phyloP scores from a whole-genome alignment of 306 rosid genomes.

The Rubus parviflorus region DNA sequence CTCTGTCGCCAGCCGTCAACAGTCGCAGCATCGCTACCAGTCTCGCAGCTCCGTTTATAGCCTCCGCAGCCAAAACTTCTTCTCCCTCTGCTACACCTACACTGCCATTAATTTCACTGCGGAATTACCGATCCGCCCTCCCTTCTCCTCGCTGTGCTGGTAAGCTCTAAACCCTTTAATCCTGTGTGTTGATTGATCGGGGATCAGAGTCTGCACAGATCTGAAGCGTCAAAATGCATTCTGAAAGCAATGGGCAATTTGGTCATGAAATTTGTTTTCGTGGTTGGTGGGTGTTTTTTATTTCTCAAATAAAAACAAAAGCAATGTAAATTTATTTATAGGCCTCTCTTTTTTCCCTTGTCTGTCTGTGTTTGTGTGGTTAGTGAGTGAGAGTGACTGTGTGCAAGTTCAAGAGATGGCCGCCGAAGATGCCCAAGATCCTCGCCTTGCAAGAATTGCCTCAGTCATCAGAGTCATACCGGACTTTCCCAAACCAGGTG shows the following conservation, averaged over 20 bases:
- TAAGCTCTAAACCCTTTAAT: conserved; percentile 12
- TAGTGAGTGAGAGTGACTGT: conserved; percentile 32
- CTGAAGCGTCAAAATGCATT: background rate
- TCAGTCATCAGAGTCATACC: conserved; percentile 89
- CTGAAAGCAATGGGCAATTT: conserved; percentile 26
- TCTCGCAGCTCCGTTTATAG: conserved; percentile 17
- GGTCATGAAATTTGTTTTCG: conserved; percentile 5
- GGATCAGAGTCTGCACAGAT: too few species aligned
- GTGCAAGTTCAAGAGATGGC: conserved; percentile 57
- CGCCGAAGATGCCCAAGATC: conserved; percentile 46
- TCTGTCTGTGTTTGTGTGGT: background rate
- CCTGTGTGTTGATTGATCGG: background rate
- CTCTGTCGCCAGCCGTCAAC: conserved; percentile 21
- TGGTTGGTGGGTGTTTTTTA: background rate
- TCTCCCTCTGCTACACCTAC: background rate
- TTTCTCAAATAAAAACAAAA: background rate
- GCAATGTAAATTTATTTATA: background rate
- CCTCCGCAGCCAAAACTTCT: background rate
- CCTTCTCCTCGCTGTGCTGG: conserved; percentile 35
- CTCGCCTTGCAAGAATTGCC: conserved; percentile 64
- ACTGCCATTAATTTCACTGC: conserved; percentile 14
- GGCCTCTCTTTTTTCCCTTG: background rate
- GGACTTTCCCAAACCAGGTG: conserved; percentile 91
- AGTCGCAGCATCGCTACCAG: conserved; percentile 1
- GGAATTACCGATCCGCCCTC: conserved; percentile 19